Base-by-base conservation (phyloP, 441 rosid species). In the Gossypium aridum region DNA sequence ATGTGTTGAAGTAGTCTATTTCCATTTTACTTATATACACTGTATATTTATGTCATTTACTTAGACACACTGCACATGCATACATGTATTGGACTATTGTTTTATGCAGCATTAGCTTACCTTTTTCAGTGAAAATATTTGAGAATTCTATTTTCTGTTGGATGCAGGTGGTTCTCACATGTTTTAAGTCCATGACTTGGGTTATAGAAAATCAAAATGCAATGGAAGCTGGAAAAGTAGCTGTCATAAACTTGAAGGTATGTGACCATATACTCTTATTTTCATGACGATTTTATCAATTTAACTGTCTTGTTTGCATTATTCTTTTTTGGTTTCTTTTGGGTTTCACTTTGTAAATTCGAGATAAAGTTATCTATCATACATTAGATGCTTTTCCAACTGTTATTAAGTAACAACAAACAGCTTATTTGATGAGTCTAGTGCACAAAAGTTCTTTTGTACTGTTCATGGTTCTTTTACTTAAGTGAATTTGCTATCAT, bases 151-250 rank as follows among this genome's bases (percentile, higher is more conserved):
- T 80, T 2, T 65, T 65, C n/a, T 37, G 63, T 45, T 76, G 73
- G 63, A 64, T 77, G 72, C 71, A 89, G 93, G 90, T 82, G 78
- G 87, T 88, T 77, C 90, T 87, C 57, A 84, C 91, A 54, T 89
- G 83, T 83, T 88, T 88, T 57, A 85, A 89, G 80, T 87, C 92
- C 77, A 87, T 88, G 91, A 81, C 94, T 14, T 88, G 90, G 94
- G 87, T 80, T 61, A 82, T 88, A 57, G 94, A 89, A 80, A 83
- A 87, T 66, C 84, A 83, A 80, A 85, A 76, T 66, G 80, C 77
- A 57, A 67, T 80, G 10, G 75, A 86, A 37, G 82, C 77, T 37
- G 78, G 78, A 64, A 86, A 84, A 85, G 86, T 88, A 2, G 94
- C 92, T 80, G 84, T 83, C 61, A 85, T 88, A 79, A 88, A 85